Base-by-base conservation (phyloP, 2,329 filamentous ascomycete genomes). In the Neofusicoccum umdonicola region DNA sequence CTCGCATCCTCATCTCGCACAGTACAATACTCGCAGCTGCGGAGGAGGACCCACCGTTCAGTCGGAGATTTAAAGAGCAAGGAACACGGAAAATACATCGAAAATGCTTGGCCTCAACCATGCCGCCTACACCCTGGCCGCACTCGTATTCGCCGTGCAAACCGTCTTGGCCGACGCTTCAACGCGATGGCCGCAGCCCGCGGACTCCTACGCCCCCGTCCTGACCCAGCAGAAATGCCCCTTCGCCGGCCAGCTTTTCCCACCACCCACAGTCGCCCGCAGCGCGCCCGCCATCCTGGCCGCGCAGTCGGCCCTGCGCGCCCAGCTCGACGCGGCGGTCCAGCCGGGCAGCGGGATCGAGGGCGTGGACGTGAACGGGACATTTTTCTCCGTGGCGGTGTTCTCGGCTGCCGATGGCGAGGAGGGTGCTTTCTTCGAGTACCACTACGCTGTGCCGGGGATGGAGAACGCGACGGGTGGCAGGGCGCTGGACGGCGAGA, bases 361-460 rank as follows among this genome's bases (percentile, higher is more conserved):
- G 13, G 27, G 17, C 41, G 56, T 51, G 22, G 37, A 12, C 17
- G 11, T 42, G 72, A 37, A 76, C 60, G 42, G 39, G 6, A 67
- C 65, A 7, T 79, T 78, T 6, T 77, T 79, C 60, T 76, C 78
- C 3, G 41, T 80, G 0, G 73, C 79, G 35, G 69, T 80, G 6
- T 81, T 78, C 69, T 80, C 51, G 2, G 35, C 51, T 9, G 35
- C 77, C 2, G 70, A 72, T 3, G 27, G 27, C 27, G 27, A 5
- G 27, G 70, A 27, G 9, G 52, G 13, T 2, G n/a, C 76, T 1
- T 60, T 79, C 15, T 78, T 74, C 57, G 69, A 73, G 6, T 74
- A 77, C 27, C 74, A 75, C 22, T 74, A 78, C 27, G 27, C 27
- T 1, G 27, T 31, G 0, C 27, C 27, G 27, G 27, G 27, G 27